A percentile compares a stretch with the other conserved stretches of the same genome.
phyloP scores from a whole-genome alignment of 2,329 filamentous ascomycete genomes.

The Ophiostoma quercus region DNA sequence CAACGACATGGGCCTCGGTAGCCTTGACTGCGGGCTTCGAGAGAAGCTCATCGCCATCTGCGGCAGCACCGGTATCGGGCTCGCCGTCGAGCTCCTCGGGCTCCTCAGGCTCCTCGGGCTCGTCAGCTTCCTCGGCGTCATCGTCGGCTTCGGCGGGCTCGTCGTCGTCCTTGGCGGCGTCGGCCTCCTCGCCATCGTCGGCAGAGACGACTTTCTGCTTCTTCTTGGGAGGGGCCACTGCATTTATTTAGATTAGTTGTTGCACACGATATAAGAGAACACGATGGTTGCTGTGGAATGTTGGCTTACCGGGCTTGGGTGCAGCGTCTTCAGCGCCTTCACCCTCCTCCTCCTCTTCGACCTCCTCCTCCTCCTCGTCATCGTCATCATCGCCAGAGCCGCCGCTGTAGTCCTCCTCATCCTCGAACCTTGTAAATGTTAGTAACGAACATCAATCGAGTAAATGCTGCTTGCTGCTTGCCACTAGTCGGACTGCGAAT shows the following conservation, averaged over 20 bases:
- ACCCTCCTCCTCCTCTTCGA: conserved; percentile 39
- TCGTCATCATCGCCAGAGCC: conserved; percentile 31
- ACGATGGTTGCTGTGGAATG: background rate
- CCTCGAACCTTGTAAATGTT: conserved; percentile 19
- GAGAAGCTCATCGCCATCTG: conserved; percentile 21
- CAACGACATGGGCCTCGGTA: conserved; percentile 20
- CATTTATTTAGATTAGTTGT: background rate
- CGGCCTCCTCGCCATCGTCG: conserved; percentile 28
- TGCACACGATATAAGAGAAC: background rate
- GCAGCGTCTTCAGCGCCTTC: conserved; percentile 23
- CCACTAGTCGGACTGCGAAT: background rate
- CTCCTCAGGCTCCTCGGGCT: conserved; percentile 35
- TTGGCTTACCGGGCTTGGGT: conserved; percentile 23
- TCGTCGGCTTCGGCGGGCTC: conserved; percentile 29
- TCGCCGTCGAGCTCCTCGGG: conserved; percentile 32
- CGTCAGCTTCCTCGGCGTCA: conserved; percentile 28
- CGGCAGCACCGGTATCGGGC: conserved; percentile 29
- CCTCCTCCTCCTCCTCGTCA: conserved; percentile 38
- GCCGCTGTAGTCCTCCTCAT: conserved; percentile 30
- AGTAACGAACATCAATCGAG: background rate
- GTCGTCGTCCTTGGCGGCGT: conserved; percentile 30
- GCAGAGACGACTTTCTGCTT: conserved; percentile 45
- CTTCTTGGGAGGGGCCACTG: conserved; percentile 44
- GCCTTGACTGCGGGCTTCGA: conserved; percentile 25
- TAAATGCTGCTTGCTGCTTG: background rate